Evolutionary conservation across 1,139 yeast genomes (phyloP), one percentile per base, ranked within the genome.

Genomic region (Nakaseomyces nivariensis): DNA sequence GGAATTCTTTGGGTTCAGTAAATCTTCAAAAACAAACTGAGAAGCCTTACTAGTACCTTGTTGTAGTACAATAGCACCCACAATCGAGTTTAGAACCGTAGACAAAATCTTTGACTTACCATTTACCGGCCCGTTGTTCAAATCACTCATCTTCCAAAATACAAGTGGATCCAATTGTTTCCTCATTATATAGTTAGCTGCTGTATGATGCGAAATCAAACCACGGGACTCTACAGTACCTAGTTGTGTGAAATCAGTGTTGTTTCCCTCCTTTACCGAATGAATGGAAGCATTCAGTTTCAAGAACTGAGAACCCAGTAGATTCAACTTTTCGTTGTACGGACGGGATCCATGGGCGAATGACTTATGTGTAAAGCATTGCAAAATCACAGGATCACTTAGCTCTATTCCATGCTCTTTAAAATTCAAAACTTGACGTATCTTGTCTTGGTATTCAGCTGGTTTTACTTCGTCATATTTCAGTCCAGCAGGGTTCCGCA

Each of bases 331-430:
- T 64, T 88, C 96, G 68, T 90, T 90, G 68, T 84, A 87, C 22
- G 97, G 96, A 60, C 82, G 81, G 54, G 78, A 74, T 13, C 96
- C 97, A 68, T 87, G 94, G 7, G 95, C 95, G 73, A 89, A 90
- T 41, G 96, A 86, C 70, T 90, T 90, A 70, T 90, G 97, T 10
- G 97, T 89, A 60, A 89, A 71, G 36, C 85, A 81, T 69, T 90
- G 97, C 54, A 88, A 71, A 37, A 85, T 72, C 52, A 85, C 59
- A 7, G 54, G 54, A 48, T 61, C 59, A 5, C 60, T 51, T 29
- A 65, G 48, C 11, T 57, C 45, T 13, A 64, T 55, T 17, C 56
- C 56, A 48, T 54, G 57, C 24, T 62, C 55, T 29, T 65, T 59
- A 29, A 74, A 70, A 6, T 72, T 67, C 37, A 77, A 61, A 26